Evolutionary conservation across 176 grass and related monocot genomes (phyloP), one percentile per base, ranked within the genome.

Genomic region (Secale cereale): DNA sequence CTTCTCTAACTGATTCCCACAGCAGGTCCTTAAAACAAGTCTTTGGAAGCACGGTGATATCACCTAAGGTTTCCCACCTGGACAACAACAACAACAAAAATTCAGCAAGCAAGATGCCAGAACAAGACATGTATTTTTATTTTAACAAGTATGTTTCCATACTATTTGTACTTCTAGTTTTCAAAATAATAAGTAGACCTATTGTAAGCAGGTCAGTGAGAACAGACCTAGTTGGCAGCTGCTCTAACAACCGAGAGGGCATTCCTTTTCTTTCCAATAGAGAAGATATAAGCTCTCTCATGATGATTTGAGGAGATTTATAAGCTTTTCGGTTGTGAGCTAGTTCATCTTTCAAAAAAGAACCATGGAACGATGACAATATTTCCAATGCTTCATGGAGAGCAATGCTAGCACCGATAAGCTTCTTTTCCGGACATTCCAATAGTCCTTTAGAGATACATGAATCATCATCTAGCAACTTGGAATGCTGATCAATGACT

Each of bases 41-140:
- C 74, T 98, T 98, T 46, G 93, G 91, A 85, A 98, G 91, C 29
- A 98, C 77, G 39, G 85, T 72, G 82, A 98, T 87, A 87, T 98
- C 88, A 79, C 93, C 93, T 61, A 98, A 89, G 72, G 89, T 87
- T 52, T 98, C 93, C 96, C 96, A 98, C 83, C 96, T 98, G 86
- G 76, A 36, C 71, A 85, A 20, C 23, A 83, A 56, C n/a, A 77
- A 45, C 28, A 41, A 27, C n/a, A 19, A 27, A 78, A 64, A n/a
- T 85, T 85, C 29, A 83, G 66, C 33, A 84, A 88, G 26, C 1
- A 86, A 65, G 26, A 29, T 1, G 46, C 6, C 64, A 19, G 26
- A 56, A 23, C 46, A 77, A 62, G 45, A 56, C 29, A 70, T 23
- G 52, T 74, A n/a, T 61, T 32, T 31, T 65, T 65, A 14, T 36